Evolutionary conservation across 495 filamentous ascomycete species (phyloP), one percentile per base, ranked within the genome.

Genomic region (Podospora fimiseda): DNA sequence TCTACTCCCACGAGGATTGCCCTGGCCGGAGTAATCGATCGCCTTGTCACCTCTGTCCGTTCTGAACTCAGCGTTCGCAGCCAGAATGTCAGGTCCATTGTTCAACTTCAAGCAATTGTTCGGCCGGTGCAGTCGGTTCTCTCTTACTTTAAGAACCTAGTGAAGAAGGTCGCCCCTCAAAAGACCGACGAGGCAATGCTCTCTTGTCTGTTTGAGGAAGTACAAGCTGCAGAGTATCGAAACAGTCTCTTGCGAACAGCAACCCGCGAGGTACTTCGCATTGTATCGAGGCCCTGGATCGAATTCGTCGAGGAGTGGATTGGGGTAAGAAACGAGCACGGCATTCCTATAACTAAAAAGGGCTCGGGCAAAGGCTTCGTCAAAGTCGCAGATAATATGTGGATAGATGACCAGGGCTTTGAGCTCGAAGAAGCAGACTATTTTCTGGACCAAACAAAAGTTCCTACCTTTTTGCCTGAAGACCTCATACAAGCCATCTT

Each of bases 261-360:
- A n/a, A 67, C 89, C 38, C 72, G 83, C 22, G 80, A 88, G 55
- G 74, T 95, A 1, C 63, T 95, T 8, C 69, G 74, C 8, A 77
- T 80, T 14, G 79, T 87, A 0, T 81, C 81, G 9, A 59, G 63
- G 33, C 86, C 92, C 2, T 96, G 88, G 84, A 74, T 87, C 36
- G 77, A 82, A 15, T 80, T 85, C 45, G 70, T 87, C 2, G 81
- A 87, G 41, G 79, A 82, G 48, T 95, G 89, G 88, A 77, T 91
- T 51, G 90, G 90, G 0, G 72, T 93, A 9, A 79, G 72, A 48
- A 64, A 72, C 7, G 83, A 84, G 50, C 68, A 72, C 14, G 73
- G 76, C 5, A 59, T 78, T 3, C 68, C 74, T 43, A 40, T 80
- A 13, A 65, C 69, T 23, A 76, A 79, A 22, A 68, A 66, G 9